phyloP scores from a whole-genome alignment of 345 rosid species.

The Kandelia obovata region DNA sequence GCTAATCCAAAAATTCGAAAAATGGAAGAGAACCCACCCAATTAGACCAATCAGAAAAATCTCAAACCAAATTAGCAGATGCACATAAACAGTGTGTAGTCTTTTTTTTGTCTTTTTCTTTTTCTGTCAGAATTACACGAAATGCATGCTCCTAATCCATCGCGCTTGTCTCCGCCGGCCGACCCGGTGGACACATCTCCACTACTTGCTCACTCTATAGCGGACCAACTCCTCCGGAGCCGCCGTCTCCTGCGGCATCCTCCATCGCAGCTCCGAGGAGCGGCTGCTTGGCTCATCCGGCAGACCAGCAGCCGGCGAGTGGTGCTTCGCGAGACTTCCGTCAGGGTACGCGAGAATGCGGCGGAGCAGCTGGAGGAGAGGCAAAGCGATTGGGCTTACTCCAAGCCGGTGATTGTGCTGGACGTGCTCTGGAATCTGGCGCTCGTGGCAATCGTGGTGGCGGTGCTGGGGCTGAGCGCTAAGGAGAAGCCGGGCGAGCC shows the following conservation, averaged over 20 bases:
- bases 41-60: too few species aligned
- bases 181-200: conserved; percentile 46
- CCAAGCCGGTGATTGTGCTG: conserved; percentile 59
- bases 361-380: conserved; percentile 91
- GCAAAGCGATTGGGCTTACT: conserved; percentile 78
- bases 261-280: conserved; percentile 51
- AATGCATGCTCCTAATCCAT: conserved; percentile 39
- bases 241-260: conserved; percentile 55
- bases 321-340: conserved; percentile 83
- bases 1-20: too few species aligned
- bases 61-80: too few species aligned
- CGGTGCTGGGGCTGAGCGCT: conserved; percentile 44
- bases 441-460: conserved; percentile 46
- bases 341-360: conserved; percentile 71
- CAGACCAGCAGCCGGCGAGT: conserved; percentile 68
- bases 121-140: background rate
- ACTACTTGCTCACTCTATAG: conserved; percentile 37
- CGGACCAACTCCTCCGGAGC: conserved; percentile 51
- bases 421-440: conserved; percentile 69
- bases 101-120: too few species aligned
- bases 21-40: too few species aligned
- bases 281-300: conserved; percentile 68
- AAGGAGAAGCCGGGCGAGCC: conserved; percentile 61
- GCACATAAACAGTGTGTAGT: too few species aligned
- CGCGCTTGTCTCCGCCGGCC: conserved; percentile 24